Conservation (phyloP, 352 stramenopile species). For the Pythium insidiosum region DNA sequence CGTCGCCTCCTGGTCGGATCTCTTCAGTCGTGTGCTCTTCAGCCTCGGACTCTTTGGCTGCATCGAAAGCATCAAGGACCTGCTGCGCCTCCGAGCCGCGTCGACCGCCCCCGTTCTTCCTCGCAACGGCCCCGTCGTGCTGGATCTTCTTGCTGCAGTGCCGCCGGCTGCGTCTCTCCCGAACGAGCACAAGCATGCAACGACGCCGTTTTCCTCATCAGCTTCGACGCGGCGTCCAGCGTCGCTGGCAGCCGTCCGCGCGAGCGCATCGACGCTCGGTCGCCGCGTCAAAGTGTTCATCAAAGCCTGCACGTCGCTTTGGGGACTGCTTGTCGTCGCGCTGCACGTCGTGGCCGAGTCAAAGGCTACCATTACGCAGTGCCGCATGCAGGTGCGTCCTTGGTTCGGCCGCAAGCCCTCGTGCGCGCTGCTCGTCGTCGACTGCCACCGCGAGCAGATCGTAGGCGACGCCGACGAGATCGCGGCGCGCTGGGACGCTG, state of each 20-base stretch:
- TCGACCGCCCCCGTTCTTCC: neutral
- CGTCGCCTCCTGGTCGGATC: conserved; percentile 19
- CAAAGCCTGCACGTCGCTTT: neutral
- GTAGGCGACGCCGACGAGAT: conserved; percentile 5
- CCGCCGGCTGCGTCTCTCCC: too few relatives aligned
- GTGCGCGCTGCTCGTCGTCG: conserved; percentile 20
- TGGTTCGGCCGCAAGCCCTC: conserved; percentile 11
- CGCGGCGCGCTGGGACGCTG: conserved; percentile 5
- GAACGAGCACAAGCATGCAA: too few relatives aligned
- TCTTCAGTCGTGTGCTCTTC: conserved; percentile 15
- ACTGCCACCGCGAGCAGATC: conserved; percentile 15
- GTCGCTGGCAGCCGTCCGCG: neutral
- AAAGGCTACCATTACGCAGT: conserved; percentile 5
- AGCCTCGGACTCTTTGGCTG: neutral
- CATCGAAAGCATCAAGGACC: conserved; percentile 5
- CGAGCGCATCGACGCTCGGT: neutral
- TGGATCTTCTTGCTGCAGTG: too few relatives aligned
- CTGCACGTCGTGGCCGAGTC: conserved; percentile 18
- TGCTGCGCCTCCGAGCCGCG: neutral
- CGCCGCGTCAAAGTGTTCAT: neutral
- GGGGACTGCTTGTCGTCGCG: conserved; percentile 12
- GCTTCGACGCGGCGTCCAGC: too few relatives aligned
- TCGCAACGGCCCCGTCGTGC: too few relatives aligned
- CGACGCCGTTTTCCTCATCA: neutral
- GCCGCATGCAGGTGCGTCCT: conserved; percentile 16